Percentiles rank a stretch among this genome's conserved stretches.
Evolutionary conservation across 257 asterid genomes (phyloP).

Genomic region (Rauvolfia tetraphylla): DNA sequence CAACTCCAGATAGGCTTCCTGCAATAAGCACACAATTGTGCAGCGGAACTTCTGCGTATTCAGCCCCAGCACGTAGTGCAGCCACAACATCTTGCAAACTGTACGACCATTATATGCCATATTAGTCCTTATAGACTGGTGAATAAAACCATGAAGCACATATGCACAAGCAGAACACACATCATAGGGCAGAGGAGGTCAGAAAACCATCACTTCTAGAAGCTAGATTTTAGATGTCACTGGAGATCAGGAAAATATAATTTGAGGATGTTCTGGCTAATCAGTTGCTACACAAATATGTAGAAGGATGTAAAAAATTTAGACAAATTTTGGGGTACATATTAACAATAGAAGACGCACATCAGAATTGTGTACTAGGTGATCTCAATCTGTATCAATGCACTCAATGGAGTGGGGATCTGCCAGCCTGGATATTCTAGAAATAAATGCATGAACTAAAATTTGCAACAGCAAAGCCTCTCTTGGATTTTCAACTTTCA

Average conservation of each 20-base stretch:
- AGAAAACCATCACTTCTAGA: not conserved
- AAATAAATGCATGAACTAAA: not conserved
- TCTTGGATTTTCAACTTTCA: not conserved
- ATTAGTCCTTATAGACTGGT: not conserved
- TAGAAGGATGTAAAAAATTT: not conserved
- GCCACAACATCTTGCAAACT: conserved; percentile 67
- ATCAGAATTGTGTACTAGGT: not conserved
- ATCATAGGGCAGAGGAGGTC: not conserved
- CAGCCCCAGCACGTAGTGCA: conserved; percentile 85
- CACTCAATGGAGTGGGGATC: not conserved
- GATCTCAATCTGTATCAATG: not conserved
- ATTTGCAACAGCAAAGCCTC: not conserved
- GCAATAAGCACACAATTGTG: conserved; percentile 66
- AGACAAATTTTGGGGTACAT: not conserved
- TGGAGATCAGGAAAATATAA: not conserved
- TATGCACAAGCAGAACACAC: not conserved
- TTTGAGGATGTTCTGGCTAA: not conserved
- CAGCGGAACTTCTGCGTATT: conserved; percentile 56
- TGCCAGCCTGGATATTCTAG: not conserved
- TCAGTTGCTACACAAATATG: not conserved
- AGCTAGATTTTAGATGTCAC: not conserved
- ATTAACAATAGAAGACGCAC: not conserved
- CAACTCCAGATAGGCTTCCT: conserved; percentile 78
- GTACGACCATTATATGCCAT: conserved; percentile 11
- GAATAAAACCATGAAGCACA: not conserved